phyloP scores from a whole-genome alignment of 2,329 filamentous ascomycete species.

The Talaromyces piceae region DNA sequence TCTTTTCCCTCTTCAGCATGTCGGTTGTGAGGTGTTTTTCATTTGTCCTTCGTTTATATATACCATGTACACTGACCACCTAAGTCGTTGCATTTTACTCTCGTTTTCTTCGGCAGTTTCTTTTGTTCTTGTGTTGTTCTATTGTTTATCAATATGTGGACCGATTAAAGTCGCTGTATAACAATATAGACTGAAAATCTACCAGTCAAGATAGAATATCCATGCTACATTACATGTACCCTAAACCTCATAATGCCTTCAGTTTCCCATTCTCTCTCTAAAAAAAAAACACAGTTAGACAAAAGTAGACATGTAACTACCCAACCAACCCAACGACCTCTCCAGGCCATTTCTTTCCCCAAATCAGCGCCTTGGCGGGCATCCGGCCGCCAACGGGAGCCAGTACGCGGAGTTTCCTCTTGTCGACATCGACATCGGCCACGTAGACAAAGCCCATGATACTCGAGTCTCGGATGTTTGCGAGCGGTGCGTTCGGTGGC shows the following conservation, averaged over 20 bases:
- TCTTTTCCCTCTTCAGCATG: too few relatives aligned
- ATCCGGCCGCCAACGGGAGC: constrained; percentile 76
- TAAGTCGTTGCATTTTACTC: too few relatives aligned
- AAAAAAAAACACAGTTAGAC: neutral
- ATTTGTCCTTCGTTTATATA: neutral
- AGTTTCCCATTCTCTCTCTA: too few relatives aligned
- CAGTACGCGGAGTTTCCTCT: constrained; percentile 70
- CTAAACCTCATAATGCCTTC: too few relatives aligned
- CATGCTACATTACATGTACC: neutral
- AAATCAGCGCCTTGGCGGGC: constrained; percentile 70
- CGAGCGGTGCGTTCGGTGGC: constrained; percentile 58
- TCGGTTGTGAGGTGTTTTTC: too few relatives aligned
- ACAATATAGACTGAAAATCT: neutral
- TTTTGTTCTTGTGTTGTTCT: neutral
- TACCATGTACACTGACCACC: neutral
- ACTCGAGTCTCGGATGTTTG: constrained; percentile 68
- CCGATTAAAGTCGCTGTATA: neutral
- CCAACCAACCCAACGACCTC: constrained; percentile 70
- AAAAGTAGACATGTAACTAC: constrained; percentile 20
- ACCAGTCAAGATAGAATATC: neutral
- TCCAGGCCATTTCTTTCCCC: constrained; percentile 75
- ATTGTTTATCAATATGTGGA: too few relatives aligned
- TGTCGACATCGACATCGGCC: constrained; percentile 79
- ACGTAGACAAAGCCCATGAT: constrained; percentile 93
- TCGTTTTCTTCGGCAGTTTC: too few relatives aligned